A percentile compares a stretch with the other conserved stretches of the same genome.
Conservation (phyloP, 2,329 filamentous ascomycete genomes). For the Cercospora sp. region DNA sequence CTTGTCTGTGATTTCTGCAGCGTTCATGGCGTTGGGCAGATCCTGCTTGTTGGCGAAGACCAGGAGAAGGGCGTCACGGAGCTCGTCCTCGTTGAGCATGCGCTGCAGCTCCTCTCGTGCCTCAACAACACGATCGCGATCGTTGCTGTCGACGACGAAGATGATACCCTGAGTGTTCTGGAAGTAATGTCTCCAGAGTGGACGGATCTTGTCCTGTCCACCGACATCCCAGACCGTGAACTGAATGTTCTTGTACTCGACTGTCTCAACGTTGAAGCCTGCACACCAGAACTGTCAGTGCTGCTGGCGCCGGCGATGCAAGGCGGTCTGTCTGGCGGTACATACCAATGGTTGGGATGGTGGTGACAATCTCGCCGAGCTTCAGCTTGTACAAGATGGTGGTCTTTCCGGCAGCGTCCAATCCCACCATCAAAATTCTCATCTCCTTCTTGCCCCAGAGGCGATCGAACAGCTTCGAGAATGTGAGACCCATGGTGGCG, state of each 20-base stretch:
- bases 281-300: slow-evolving; percentile 21
- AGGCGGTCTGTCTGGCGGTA: slow-evolving; percentile 17
- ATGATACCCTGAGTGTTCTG: slow-evolving; percentile 94
- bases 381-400: slow-evolving; percentile 99
- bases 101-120: slow-evolving; percentile 90
- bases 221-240: slow-evolving; percentile 99
- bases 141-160: slow-evolving; percentile 96
- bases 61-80: slow-evolving; percentile 89
- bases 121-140: slow-evolving; percentile 87
- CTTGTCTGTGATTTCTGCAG: slow-evolving; percentile 99
- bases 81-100: slow-evolving; percentile 96
- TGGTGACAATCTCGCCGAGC: slow-evolving; percentile 96
- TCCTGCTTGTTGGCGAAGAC: slow-evolving; percentile 99
- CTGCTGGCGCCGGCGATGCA: neutral
- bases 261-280: slow-evolving; percentile 97
- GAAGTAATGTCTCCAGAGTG: slow-evolving; percentile 97
- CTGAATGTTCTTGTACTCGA: slow-evolving; percentile 99
- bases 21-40: slow-evolving; percentile 96
- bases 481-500: slow-evolving; percentile 84
- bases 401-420: slow-evolving; percentile 98
- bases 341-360: slow-evolving; percentile 87
- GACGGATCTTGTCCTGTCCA: slow-evolving; percentile 97
- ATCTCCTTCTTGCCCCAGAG: slow-evolving; percentile 99
- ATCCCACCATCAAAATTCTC: slow-evolving; percentile 95
- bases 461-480: slow-evolving; percentile 97